Percentiles rank a stretch among this genome's conserved stretches.
phyloP scores from a whole-genome alignment of 371 early-diverging fungal species.

The Mortierella sp. region DNA sequence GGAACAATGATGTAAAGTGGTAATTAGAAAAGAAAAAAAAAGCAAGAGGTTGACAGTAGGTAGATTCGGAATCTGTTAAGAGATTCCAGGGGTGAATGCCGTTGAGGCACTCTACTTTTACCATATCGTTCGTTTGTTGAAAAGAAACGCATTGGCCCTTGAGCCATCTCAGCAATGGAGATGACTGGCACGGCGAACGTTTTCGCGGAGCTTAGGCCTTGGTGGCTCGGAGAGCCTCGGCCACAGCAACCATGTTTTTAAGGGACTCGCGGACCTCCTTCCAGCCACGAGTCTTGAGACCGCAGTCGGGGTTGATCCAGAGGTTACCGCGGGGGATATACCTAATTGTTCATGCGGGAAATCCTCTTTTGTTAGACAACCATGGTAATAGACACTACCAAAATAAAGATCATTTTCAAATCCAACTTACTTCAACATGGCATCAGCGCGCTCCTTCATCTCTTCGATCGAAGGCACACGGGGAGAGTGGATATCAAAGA shows the following conservation, averaged over 20 bases:
- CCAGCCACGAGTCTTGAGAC: conserved; percentile 97
- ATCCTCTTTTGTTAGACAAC: background rate
- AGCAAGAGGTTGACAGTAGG: conserved; percentile 21
- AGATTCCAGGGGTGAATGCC: conserved; percentile 58
- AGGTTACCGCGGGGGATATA: conserved; percentile 80
- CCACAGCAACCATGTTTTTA: conserved; percentile 88
- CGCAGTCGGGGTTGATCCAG: conserved; percentile 99
- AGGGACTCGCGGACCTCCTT: conserved; percentile 90
- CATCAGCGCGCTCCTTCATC: conserved; percentile 85
- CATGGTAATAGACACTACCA: too few species aligned
- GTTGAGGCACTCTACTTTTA: conserved; percentile 59
- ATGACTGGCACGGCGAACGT: conserved; percentile 29
- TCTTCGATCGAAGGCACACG: conserved; percentile 93
- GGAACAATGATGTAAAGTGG: conserved; percentile 12
- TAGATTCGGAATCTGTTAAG: conserved; percentile 56
- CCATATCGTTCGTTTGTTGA: conserved; percentile 61
- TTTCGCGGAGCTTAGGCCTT: conserved; percentile 42
- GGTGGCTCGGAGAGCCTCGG: conserved; percentile 72
- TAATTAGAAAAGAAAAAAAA: conserved; percentile 5
- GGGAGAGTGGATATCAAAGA: conserved; percentile 97
- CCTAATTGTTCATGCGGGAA: conserved; percentile 47
- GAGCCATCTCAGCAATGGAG: conserved; percentile 26
- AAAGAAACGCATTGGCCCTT: conserved; percentile 60
- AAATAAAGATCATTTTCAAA: background rate
- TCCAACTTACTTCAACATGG: conserved; percentile 68